Percentiles rank a stretch among this genome's conserved stretches.
These are phyloP conservation scores for Phaeomoniella chlamydospora DNA, from an alignment of 2,329 filamentous ascomycete genomes.

Conservation along the genomic window DNA sequence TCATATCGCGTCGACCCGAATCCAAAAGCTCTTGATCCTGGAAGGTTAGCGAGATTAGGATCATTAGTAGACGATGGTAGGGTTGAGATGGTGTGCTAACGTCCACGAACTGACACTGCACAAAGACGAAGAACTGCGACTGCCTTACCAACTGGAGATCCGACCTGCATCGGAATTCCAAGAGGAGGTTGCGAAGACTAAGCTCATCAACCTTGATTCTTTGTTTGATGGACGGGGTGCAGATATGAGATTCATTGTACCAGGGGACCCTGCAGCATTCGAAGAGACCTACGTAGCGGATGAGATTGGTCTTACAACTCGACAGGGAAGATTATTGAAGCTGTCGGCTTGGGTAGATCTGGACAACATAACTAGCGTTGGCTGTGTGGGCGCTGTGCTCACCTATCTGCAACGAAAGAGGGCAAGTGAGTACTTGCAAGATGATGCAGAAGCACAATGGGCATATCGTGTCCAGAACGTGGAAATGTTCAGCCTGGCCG, in stretches of 20 bases:
- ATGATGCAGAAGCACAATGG: conserved; percentile 37
- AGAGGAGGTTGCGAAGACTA: conserved; percentile 50
- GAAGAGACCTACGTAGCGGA: conserved; percentile 21
- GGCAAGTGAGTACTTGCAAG: conserved; percentile 47
- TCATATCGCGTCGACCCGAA: conserved; percentile 40
- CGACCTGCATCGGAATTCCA: conserved; percentile 60
- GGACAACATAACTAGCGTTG: conserved; percentile 59
- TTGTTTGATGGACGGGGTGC: conserved; percentile 17
- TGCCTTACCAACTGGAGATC: conserved; percentile 50
- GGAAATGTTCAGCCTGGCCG: conserved; percentile 58
- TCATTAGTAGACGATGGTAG: conserved; percentile 17
- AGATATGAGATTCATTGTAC: conserved; percentile 44
- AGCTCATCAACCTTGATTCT: conserved; percentile 44
- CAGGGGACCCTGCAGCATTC: conserved; percentile 37
- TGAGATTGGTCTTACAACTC: conserved; percentile 32
- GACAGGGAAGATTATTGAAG: conserved; percentile 50
- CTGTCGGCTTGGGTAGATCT: conserved; percentile 59
- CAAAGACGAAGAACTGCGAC: conserved; percentile 33
- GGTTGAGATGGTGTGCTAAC: conserved; percentile 3
- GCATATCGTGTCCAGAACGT: conserved; percentile 49
- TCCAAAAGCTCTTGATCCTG: conserved; percentile 20
- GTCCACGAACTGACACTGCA: conserved; percentile 4
- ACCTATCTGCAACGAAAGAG: conserved; percentile 58
- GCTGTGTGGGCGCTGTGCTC: conserved; percentile 80
- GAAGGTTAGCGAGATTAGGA: conserved; percentile 21